Base-by-base conservation (phyloP, 2,329 filamentous ascomycete species). In the Sporothrix globosa region DNA sequence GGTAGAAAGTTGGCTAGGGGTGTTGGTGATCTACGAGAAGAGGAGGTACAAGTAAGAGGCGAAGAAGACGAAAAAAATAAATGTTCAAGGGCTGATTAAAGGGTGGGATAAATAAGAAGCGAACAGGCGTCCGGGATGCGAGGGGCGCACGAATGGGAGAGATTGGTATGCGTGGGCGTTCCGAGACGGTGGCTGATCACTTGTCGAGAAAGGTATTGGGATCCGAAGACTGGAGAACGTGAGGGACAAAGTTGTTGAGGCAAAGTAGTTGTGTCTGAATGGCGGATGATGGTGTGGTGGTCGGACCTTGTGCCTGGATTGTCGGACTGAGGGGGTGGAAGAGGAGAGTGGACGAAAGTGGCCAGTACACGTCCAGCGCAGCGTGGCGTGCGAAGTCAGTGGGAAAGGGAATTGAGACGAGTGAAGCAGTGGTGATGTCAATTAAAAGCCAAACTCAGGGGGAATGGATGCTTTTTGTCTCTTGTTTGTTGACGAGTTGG, bases 281-380 rank as follows among this genome's bases (percentile, higher is more conserved):
- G 30, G n/a, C 27, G 44, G n/a, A 41, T 41, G 63, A 17, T 53
- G 63, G 48, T 66, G 63, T 66, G 17, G 46, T 53, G 46, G 63
- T 50, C 48, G 30, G 66, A 21, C 66, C 66, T 65, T 68, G 66
- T 68, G 52, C 66, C 66, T 68, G 66, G 66, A 56, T 68, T 68
- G 7, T 50, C 44, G 61, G 17, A 65, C n/a, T 30, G 44, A 34
- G 60, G 61, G 24, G 44, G 48, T 19, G 65, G 48, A 41, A n/a
- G 48, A 67, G 48, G 65, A 30, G 48, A 34, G 65, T 67, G 65
- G 54, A 53, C 48, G 10, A 46, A 46, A 14, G 65, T 27, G 50
- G n/a, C 17, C 27, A 27, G n/a, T 67, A 30, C 48, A 67, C 46
- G 44, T 24, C 48, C 53, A 44, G 34, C n/a, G 24, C 24, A 50